Conservation (phyloP, 495 filamentous ascomycete species). For the Penicillium atrosanguineum region DNA sequence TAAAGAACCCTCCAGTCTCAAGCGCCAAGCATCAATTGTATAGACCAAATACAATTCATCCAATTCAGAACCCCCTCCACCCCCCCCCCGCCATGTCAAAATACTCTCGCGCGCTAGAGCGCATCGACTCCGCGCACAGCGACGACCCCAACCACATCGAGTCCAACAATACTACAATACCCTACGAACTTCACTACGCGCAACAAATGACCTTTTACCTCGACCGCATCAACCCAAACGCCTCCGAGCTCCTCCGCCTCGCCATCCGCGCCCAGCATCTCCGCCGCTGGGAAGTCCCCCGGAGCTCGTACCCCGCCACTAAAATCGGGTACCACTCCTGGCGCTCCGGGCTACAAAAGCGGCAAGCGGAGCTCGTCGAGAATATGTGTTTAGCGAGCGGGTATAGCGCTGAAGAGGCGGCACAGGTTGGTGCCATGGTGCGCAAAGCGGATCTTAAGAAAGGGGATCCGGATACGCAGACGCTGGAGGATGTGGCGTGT, state of each 20-base stretch:
- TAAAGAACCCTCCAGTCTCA: too few relatives aligned
- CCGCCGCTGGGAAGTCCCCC: slow-evolving; percentile 75
- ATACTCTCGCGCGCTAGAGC: slow-evolving; percentile 50
- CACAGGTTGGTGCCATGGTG: slow-evolving; percentile 57
- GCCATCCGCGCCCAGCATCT: slow-evolving; percentile 83
- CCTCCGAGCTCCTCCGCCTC: slow-evolving; percentile 62
- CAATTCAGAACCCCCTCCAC: not conserved
- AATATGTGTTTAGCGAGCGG: slow-evolving; percentile 53
- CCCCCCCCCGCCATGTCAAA: slow-evolving; percentile 23
- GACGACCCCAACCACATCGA: slow-evolving; percentile 57
- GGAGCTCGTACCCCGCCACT: slow-evolving; percentile 63
- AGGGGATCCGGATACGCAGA: slow-evolving; percentile 63
- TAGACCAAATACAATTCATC: not conserved
- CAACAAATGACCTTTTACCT: slow-evolving; percentile 74
- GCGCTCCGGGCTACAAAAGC: slow-evolving; percentile 67
- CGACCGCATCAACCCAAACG: slow-evolving; percentile 46
- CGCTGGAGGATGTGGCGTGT: slow-evolving; percentile 80
- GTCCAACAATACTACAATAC: slow-evolving; percentile 27
- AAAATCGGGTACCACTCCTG: slow-evolving; percentile 72
- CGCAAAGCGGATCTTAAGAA: slow-evolving; percentile 62
- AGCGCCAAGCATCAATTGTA: too few relatives aligned
- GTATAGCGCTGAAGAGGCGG: slow-evolving; percentile 45
- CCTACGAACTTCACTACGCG: slow-evolving; percentile 80
- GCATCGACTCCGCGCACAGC: slow-evolving; percentile 72
- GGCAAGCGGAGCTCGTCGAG: slow-evolving; percentile 61